Base-by-base conservation (phyloP, 2,329 filamentous ascomycete species). In the Westerdykella sp. region DNA sequence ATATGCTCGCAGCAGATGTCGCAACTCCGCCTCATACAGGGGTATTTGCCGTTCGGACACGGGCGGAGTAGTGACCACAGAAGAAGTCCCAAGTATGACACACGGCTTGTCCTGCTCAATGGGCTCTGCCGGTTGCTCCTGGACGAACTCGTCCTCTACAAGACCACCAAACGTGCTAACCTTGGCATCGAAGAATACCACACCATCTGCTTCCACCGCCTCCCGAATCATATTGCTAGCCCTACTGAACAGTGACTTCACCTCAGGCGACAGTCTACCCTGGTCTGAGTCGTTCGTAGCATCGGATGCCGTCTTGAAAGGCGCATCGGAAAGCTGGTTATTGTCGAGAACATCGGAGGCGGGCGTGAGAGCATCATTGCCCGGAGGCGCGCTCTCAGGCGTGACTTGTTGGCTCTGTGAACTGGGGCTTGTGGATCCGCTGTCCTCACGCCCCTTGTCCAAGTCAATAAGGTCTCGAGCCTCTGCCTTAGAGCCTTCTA, bases 181-280 rank as follows among this genome's bases (percentile, higher is more conserved):
- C 39, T 65, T 63, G 3, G 63, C 65, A 37, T 69, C 65, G 34
- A 68, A 66, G 43, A 69, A 68, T 4, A 62, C 54, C 4, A 56
- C 60, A 11, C 66, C 66, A 36, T 67, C 64, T 9, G 63, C 54
- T 42, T 68, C 65, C 7, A 60, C 66, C 1, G 61, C 59, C 37
- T 67, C 62, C 0, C 64, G 55, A n/a, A 69, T 66, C 58, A 68
- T 68, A 35, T 60, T 64, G 4, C 63, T 61, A 7, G 66, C 66
- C 22, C 65, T 47, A 15, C 52, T 56, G 34, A 69, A 68, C 6
- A 64, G 59, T 4, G 55, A 53, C 31, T 54, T 56, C 9, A 66
- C 46, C 31, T 68, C 63, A 4, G 63, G 60, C 1, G 62, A 39
- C 14, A 48, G 28, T 16, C 53, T 21, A 53, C 53, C 13, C 48